Evolutionary conservation across 768 basidiomycete species (phyloP), one percentile per base, ranked within the genome.

Genomic region (Trametes punicea): DNA sequence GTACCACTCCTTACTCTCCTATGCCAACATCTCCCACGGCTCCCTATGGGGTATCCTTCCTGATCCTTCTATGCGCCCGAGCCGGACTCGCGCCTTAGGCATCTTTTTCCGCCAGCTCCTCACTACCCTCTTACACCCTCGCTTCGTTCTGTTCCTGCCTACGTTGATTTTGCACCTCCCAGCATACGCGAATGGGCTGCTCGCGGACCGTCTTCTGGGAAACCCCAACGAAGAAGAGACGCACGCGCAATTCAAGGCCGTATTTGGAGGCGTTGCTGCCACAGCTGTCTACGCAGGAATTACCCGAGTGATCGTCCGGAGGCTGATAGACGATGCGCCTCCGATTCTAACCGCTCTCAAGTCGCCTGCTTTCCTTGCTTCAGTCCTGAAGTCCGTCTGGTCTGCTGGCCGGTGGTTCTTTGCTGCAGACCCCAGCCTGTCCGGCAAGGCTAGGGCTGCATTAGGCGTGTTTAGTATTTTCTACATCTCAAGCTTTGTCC

Each of bases 171-270:
- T 95, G 53, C 90, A 93, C 56, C 66, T 85, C 11, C 97, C 97
- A 1, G 84, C 88, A 41, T 98, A 98, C 72, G 72, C 85, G 54
- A 83, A 93, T 73, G 87, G 84, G 9, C 75, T 82, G 26, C 65
- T 86, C 52, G 92, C 89, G 27, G 87, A 85, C 25, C 73, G 80
- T 38, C 72, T 93, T 34, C 83, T 82, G 11, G 51, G 51, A 5
- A 62, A 36, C 31, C 78, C 87, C 61, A 82, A 89, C 54, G 93
- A 97, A 69, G 87, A 97, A 69, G 96, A 98, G 69, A 88, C 92
- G 15, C 85, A 89, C 67, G 97, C 95, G 38, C 95, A 98, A 77
- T 97, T 89, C 76, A 98, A 98, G 76, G 82, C 96, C 30, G 84
- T 90, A 16, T 84, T 94, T 62, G 93, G 92, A 2, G 65, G 63